Conservation (phyloP, 306 rosid species). For the Abrus pulchellus region DNA sequence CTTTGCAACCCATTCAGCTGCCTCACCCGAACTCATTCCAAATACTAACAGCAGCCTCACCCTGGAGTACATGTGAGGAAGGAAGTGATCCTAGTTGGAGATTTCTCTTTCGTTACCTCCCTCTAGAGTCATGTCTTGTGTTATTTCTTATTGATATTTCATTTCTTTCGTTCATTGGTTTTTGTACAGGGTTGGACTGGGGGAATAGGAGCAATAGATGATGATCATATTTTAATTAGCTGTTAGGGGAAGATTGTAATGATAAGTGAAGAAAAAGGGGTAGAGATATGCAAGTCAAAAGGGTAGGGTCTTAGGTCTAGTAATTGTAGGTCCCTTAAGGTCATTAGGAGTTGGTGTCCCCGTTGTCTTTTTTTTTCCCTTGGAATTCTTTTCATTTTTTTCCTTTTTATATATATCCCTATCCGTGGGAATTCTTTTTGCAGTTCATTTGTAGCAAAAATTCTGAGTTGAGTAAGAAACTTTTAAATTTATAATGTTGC, state of each 20-base stretch:
- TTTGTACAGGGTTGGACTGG: slow-evolving; percentile 89
- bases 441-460: slow-evolving; percentile 90
- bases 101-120: slow-evolving; percentile 31
- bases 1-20: slow-evolving; percentile 32
- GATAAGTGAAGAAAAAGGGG: slow-evolving; percentile 55
- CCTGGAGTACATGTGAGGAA: slow-evolving; percentile 75
- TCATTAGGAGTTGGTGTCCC: slow-evolving; percentile 62
- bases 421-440: slow-evolving; percentile 91
- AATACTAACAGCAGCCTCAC: slow-evolving; percentile 73
- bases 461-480: slow-evolving; percentile 76
- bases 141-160: slow-evolving; percentile 63
- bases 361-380: slow-evolving; percentile 48
- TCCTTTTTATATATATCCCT: slow-evolving; percentile 59
- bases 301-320: slow-evolving; percentile 78
- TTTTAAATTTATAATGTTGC: slow-evolving; percentile 58
- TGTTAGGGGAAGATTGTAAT: slow-evolving; percentile 67
- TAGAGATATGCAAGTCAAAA: slow-evolving; percentile 67
- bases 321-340: slow-evolving; percentile 60
- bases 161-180: slow-evolving; percentile 74
- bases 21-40: slow-evolving; percentile 85
- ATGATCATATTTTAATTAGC: slow-evolving; percentile 64
- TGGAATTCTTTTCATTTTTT: slow-evolving; percentile 66
- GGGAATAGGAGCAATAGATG: slow-evolving; percentile 72
- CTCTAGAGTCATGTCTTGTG: slow-evolving; percentile 60
- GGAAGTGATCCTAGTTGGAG: slow-evolving; percentile 47